Evolutionary conservation across 345 rosid genomes (phyloP).

Genomic region (Sisymbrium irio): DNA sequence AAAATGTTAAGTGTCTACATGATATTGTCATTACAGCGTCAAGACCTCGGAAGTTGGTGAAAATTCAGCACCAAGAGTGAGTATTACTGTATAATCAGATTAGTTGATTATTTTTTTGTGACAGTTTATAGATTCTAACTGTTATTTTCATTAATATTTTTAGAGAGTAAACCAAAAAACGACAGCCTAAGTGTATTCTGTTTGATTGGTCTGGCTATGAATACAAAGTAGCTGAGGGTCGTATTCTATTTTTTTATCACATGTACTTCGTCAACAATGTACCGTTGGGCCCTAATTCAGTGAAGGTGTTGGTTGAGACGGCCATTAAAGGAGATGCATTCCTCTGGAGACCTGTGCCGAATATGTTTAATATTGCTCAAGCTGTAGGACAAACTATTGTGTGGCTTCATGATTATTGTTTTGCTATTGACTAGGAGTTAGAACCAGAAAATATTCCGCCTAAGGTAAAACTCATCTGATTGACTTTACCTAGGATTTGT

Average conservation of each 20-base stretch:
- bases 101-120: not conserved
- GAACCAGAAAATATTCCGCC: not conserved
- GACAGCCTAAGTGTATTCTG: not conserved
- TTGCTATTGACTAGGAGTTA: not conserved
- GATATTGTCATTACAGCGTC: too few species aligned
- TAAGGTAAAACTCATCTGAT: not conserved
- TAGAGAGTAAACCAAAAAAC: not conserved
- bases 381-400: not conserved
- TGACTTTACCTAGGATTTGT: too few species aligned
- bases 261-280: not conserved
- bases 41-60: not conserved
- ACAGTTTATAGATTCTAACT: not conserved
- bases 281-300: not conserved
- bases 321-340: not conserved
- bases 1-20: not conserved
- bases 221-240: not conserved
- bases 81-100: not conserved
- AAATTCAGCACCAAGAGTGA: not conserved
- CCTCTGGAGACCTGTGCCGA: not conserved
- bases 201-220: not conserved
- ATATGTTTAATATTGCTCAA: not conserved
- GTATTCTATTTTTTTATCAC: not conserved
- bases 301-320: not conserved
- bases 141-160: not conserved
- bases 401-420: not conserved